Percentiles rank a stretch among this genome's conserved stretches.
Evolutionary conservation across 495 filamentous ascomycete genomes (phyloP).

Genomic region (Evansstolkia leycettana): DNA sequence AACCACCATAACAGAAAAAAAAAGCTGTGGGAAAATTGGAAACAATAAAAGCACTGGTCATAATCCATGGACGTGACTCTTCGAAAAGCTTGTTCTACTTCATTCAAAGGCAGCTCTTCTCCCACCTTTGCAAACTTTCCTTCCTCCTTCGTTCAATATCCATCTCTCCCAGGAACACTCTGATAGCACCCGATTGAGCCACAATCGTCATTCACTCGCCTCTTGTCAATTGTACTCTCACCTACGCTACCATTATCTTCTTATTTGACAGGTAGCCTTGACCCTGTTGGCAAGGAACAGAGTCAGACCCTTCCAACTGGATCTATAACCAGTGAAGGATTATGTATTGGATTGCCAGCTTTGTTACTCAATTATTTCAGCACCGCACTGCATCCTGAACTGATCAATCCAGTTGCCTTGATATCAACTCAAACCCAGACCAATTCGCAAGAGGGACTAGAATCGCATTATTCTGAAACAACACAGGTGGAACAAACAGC

Average conservation of each 20-base stretch:
- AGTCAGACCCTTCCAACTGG: too few relatives aligned
- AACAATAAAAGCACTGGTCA: too few relatives aligned
- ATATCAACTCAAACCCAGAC: too few relatives aligned
- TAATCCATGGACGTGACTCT: background rate
- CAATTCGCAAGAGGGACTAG: too few relatives aligned
- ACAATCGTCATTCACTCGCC: background rate
- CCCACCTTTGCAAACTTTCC: slow-evolving; percentile 3
- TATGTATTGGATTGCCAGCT: slow-evolving; percentile 18
- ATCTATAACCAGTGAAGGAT: slow-evolving; percentile 4
- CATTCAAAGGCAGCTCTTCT: slow-evolving; percentile 16
- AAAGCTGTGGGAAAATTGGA: slow-evolving; percentile 1
- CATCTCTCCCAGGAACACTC: background rate
- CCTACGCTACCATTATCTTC: background rate
- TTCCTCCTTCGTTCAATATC: background rate
- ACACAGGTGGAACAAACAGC: too few relatives aligned
- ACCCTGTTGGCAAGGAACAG: background rate
- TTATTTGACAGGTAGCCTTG: too few relatives aligned
- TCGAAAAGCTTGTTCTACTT: slow-evolving; percentile 5
- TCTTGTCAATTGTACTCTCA: too few relatives aligned
- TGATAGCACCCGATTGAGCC: too few relatives aligned
- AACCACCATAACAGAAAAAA: slow-evolving; percentile 1
- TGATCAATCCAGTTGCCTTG: background rate
- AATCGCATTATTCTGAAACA: background rate
- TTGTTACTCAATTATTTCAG: slow-evolving; percentile 12
- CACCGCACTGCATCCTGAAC: slow-evolving; percentile 20